Base-by-base conservation (phyloP, 805 yeast genomes). In the Yarrowia alimentaria region DNA sequence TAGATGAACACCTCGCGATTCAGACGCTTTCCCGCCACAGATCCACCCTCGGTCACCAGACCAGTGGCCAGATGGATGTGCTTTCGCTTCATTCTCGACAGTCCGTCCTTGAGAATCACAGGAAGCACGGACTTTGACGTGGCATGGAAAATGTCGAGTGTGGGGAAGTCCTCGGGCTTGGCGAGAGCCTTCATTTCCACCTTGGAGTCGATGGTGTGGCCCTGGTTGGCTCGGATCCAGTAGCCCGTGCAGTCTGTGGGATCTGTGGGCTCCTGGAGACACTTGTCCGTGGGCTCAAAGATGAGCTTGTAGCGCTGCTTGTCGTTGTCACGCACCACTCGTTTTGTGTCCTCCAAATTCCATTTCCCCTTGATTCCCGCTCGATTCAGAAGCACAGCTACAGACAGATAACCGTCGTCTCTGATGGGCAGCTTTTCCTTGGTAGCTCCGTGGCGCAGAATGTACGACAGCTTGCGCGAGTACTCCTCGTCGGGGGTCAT, bases 151-250 rank as follows among this genome's bases (percentile, higher is more conserved):
- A 87, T 80, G 3, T 88, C 74, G 1, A 64, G 62, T 0, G 85
- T 18, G 3, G 73, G 93, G 38, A 79, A 69, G 4, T 74, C 70
- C 0, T 64, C 68, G 1, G 33, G 43, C 14, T 62, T 54, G n/a
- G 60, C 60, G 35, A 80, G 60, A 28, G 61, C 69, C 38, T 49
- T 62, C 21, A 78, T 64, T 21, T 74, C 71, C 12, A 75, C 73
- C 21, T 54, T 54, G 3, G 71, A 69, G 1, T 66, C 61, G 5
- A 91, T 67, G 0, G 95, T 80, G 64, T 93, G 99, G 4, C 99
- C 99, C 65, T 93, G 99, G 48, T 83, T 82, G 3, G 99, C 98
- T 62, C 97, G 79, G n/a, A 91, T 78, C 26, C 38, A 55, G 60
- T 61, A 57, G 9, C 47, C 49, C 5, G 52, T 34, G 19, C 29